These are phyloP conservation scores for Irpex rosettiformis DNA, from an alignment of 1,284 basidiomycete species.

Conservation along the genomic window DNA sequence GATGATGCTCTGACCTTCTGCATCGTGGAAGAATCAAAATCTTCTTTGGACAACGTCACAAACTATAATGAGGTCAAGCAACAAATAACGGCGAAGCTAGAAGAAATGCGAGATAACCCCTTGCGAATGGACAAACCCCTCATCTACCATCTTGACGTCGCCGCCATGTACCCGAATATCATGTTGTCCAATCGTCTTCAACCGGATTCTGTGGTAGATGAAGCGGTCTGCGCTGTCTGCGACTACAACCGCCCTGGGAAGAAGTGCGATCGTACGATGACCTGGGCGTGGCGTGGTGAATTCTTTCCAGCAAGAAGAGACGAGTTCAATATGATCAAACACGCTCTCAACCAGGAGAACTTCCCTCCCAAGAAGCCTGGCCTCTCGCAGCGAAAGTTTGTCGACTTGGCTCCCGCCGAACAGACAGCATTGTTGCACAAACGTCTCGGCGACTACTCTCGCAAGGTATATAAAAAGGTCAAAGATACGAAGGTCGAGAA, in stretches of 20 bases:
- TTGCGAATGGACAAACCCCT: slow-evolving; percentile 88
- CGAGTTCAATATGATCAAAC: slow-evolving; percentile 99
- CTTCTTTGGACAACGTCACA: slow-evolving; percentile 79
- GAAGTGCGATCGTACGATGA: slow-evolving; percentile 89
- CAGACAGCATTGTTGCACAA: slow-evolving; percentile 94
- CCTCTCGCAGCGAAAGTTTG: slow-evolving; percentile 76
- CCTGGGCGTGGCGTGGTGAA: slow-evolving; percentile 99
- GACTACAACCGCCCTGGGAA: slow-evolving; percentile 98
- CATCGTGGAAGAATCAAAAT: slow-evolving; percentile 85
- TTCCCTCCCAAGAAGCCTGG: slow-evolving; percentile 84
- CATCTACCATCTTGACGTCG: slow-evolving; percentile 99
- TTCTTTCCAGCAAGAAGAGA: slow-evolving; percentile 98
- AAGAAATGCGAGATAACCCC: slow-evolving; percentile 90
- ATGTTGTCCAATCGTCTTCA: slow-evolving; percentile 99
- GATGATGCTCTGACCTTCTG: slow-evolving; percentile 91
- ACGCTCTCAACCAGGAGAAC: slow-evolving; percentile 91
- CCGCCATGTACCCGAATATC: slow-evolving; percentile 99
- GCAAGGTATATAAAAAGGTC: slow-evolving; percentile 99
- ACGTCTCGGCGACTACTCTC: slow-evolving; percentile 96
- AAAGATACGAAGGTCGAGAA: slow-evolving; percentile 97
- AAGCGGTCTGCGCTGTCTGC: slow-evolving; percentile 96
- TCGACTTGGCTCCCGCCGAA: slow-evolving; percentile 84
- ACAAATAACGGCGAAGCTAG: slow-evolving; percentile 77
- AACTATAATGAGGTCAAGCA: slow-evolving; percentile 95
- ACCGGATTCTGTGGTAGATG: slow-evolving; percentile 97